Conservation (phyloP, 1,284 basidiomycete genomes). For the Trametes sp. region DNA sequence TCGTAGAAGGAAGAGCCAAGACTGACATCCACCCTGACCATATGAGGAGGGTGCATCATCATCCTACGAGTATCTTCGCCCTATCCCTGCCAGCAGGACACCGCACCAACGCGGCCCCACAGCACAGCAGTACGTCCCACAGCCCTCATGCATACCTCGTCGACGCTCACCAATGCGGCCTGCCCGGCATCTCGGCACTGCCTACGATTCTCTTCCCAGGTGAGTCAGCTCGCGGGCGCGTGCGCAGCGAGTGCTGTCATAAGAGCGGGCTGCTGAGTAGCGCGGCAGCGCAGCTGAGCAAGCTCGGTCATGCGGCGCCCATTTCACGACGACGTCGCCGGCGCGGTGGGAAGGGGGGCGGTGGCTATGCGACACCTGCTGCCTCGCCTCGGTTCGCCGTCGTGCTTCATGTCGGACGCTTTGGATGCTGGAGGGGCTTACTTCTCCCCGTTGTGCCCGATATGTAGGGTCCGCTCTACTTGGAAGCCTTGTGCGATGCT, state of each 20-base stretch:
- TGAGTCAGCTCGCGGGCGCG: slow-evolving; percentile 1
- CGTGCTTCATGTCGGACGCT: background rate
- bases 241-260: background rate
- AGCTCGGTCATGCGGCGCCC: background rate
- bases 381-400: background rate
- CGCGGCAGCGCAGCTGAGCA: slow-evolving; percentile 2
- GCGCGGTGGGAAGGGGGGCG: slow-evolving; percentile 1
- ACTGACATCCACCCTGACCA: no score
- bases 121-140: no score
- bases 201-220: background rate
- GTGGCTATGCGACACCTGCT: slow-evolving; percentile 5
- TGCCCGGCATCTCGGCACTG: background rate
- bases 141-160: no score
- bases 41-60: no score
- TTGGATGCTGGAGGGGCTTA: no score
- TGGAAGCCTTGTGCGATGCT: no score
- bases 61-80: no score
- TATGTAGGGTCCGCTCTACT: background rate
- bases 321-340: background rate
- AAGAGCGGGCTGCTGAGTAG: background rate
- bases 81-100: no score
- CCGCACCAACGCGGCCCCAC: no score
- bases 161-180: no score
- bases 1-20: no score
- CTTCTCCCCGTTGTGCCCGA: background rate